Base-by-base conservation (phyloP, 305 asterid genomes). In the Plantago rigida region DNA sequence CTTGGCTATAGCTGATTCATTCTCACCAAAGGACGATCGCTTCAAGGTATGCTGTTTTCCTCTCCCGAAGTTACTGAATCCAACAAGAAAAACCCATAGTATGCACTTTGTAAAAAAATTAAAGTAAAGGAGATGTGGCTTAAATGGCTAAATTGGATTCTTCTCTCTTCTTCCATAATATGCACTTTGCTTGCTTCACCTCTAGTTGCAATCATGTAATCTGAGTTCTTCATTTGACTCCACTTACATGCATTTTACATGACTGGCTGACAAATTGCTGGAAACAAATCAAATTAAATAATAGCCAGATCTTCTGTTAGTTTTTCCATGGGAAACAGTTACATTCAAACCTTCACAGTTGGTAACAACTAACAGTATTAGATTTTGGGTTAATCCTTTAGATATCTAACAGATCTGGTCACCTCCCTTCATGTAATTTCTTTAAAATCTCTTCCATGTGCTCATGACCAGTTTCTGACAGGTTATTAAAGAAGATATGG, bases 401-500 rank as follows among this genome's bases (percentile, higher is more conserved):
- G 19, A 51, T 52, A 5, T 7, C 29, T 0, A 48, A 19, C 14
- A 9, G 34, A 12, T 52, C 5, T 49, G 70, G 57, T 65, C 56
- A 50, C 17, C 59, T 31, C 14, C 24, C 34, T 10, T 34, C 17
- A 70, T 51, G 48, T 72, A 47, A 31, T 36, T 50, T 6, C 48
- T 65, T 42, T 31, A 0, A 14, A 50, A 47, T 28, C 17, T 56
- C 47, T 68, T 65, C 60, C 64, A 51, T 62, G 77, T 42, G 51
- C 69, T 81, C 58, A 68, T 65, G 69, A 54, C 67, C 42, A 13
- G 62, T 59, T 79, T 61, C 53, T 66, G 72, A 68, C 84, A 92
- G 99, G 97, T 88, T 63, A 75, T 88, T 59, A 92, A 88, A 80
- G 99, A 92, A 81, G 91, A 84, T 65, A 58, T 86, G 80, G 92